Base-by-base conservation (phyloP, 1,284 basidiomycete species). In the Heterobasidion parviporum region DNA sequence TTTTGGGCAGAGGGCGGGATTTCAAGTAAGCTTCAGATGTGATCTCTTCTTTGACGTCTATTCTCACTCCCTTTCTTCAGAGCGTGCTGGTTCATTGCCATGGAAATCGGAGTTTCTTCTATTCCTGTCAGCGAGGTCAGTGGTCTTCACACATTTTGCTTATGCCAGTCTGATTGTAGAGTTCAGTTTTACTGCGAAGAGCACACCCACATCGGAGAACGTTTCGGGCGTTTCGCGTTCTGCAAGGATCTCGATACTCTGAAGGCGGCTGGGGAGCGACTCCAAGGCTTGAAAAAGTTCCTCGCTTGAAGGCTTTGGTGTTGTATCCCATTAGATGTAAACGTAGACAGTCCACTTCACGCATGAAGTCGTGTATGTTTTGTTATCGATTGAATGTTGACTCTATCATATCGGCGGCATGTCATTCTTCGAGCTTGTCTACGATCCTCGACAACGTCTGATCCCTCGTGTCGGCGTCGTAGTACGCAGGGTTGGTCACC, bases 101-200 rank as follows among this genome's bases (percentile, higher is more conserved):
- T 87, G 70, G 87, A 93, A 67, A 71, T 95, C 46, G 91, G 90
- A 18, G 94, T 97, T 18, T 95, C 94, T 44, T 85, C 87, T 12
- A 97, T 97, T 60, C 94, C 94, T 6, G 91, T 94, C 56, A 95
- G 93, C 76, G 94, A 94, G 80, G 91, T 92, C 64, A 65, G 79
- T 68, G 38, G 10, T 55, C 14, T 57, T 54, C 50, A 51, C n/a
- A 47, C 32, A 35, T 6, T 18, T 41, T n/a, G 3, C 26, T 35
- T 53, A 58, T n/a, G 62, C 51, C 18, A 26, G 50, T 53, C 32
- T 50, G 35, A 15, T 56, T 46, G 18, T 41, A 16, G 9, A 18
- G 47, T 33, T 26, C 60, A 94, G 89, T 97, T 97, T 71, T 97
- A 96, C 74, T 91, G 88, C 64, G 78, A 85, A 63, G 88, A 92